Conservation (phyloP, 208 protist genomes). For the Trypanosoma theileri region DNA sequence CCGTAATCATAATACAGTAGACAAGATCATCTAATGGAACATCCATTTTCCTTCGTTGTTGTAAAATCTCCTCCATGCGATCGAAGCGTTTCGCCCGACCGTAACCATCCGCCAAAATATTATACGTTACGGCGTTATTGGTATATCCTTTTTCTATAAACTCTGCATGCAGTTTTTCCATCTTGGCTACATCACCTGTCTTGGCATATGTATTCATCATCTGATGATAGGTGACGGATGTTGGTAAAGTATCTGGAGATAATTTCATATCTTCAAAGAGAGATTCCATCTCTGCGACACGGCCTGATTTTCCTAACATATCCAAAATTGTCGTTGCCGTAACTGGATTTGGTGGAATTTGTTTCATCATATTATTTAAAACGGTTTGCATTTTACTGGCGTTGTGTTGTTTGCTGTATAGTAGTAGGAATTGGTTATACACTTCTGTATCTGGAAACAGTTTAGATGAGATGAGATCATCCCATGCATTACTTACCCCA, state of each 20-base stretch:
- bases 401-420: conserved; percentile 82
- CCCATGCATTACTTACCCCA: conserved; percentile 83
- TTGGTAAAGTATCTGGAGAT: conserved; percentile 76
- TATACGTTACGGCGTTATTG: conserved; percentile 83
- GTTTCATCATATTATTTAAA: conserved; percentile 88
- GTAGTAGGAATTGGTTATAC: conserved; percentile 84
- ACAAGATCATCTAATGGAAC: conserved; percentile 77
- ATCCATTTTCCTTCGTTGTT: conserved; percentile 43
- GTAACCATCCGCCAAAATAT: conserved; percentile 86
- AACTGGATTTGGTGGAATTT: conserved; percentile 84
- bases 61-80: conserved; percentile 71
- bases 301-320: conserved; percentile 85
- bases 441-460: conserved; percentile 85
- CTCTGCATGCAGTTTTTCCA: conserved; percentile 76
- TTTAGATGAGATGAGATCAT: conserved; percentile 77
- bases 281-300: conserved; percentile 83
- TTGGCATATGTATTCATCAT: conserved; percentile 89
- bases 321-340: conserved; percentile 86
- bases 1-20: conserved; percentile 79
- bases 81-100: conserved; percentile 69
- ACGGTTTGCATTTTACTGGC: conserved; percentile 81
- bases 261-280: conserved; percentile 88
- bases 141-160: conserved; percentile 60
- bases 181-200: conserved; percentile 79
- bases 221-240: conserved; percentile 88